Conservation (phyloP, 2,329 filamentous ascomycete genomes). For the Chlorencoelia australis region DNA sequence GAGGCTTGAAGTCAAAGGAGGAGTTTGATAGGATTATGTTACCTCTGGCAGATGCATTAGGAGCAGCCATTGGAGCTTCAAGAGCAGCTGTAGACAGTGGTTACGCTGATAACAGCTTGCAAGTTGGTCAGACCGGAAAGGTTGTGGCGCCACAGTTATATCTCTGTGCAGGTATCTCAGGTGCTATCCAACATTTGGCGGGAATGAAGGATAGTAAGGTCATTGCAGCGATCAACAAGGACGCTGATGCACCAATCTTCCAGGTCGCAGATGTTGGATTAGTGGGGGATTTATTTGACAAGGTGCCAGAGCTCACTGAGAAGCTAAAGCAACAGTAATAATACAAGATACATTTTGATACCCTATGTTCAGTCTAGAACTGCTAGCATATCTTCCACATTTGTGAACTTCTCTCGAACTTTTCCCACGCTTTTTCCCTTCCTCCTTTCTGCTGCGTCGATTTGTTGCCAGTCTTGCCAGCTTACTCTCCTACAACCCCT, state of each 20-base stretch:
- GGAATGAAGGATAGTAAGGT: conserved; percentile 99
- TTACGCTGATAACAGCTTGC: conserved; percentile 95
- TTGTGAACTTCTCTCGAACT: conserved; percentile 61
- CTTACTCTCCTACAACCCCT: conserved; percentile 53
- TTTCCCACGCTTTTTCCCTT: conserved; percentile 61
- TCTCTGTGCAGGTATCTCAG: conserved; percentile 89
- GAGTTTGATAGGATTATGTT: conserved; percentile 91
- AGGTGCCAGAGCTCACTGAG: conserved; percentile 90
- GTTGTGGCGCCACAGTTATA: conserved; percentile 95
- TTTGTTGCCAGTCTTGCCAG: conserved; percentile 80
- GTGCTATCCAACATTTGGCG: conserved; percentile 94
- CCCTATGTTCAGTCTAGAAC: conserved; percentile 32
- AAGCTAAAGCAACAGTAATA: conserved; percentile 57
- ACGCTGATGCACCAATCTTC: conserved; percentile 93
- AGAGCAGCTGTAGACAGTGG: conserved; percentile 93
- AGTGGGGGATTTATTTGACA: conserved; percentile 91
- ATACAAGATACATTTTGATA: conserved; percentile 12
- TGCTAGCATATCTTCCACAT: conserved; percentile 46
- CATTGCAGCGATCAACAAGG: conserved; percentile 98
- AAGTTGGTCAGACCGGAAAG: conserved; percentile 98
- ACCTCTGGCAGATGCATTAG: conserved; percentile 82
- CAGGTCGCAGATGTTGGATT: conserved; percentile 94
- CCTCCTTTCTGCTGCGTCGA: conserved; percentile 67
- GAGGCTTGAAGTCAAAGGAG: conserved; percentile 94
- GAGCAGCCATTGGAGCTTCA: conserved; percentile 91